Evolutionary conservation across 495 filamentous ascomycete species (phyloP).

Genomic region (Cairneyella variabilis): DNA sequence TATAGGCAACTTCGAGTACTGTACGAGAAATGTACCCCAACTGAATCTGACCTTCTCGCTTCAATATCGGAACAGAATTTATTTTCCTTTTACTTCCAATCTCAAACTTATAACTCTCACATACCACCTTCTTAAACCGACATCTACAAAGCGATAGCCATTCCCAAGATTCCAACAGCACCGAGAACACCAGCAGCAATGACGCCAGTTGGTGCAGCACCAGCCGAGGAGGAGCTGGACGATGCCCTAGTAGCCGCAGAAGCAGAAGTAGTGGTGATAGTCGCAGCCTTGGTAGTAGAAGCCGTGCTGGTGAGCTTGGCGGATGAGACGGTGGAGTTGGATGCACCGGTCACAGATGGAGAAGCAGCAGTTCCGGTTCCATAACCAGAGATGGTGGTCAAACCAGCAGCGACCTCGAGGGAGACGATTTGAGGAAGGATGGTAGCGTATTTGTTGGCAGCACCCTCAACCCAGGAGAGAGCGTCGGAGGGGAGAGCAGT

Average conservation of each 20-base stretch:
- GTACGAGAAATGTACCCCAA: too few species aligned
- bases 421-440: constrained; percentile 2
- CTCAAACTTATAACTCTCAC: not conserved
- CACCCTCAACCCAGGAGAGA: not conserved
- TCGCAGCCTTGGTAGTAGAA: not conserved
- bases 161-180: constrained; percentile 14
- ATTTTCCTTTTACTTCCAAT: too few species aligned
- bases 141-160: constrained; percentile 14
- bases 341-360: not conserved
- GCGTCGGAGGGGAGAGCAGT: constrained; percentile 5
- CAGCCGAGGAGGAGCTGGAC: not conserved
- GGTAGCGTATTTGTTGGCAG: not conserved
- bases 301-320: not conserved
- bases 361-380: constrained; percentile 1
- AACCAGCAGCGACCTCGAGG: constrained; percentile 1
- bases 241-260: not conserved
- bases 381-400: not conserved
- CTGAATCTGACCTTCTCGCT: too few species aligned
- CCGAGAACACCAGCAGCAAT: constrained; percentile 14
- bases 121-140: not conserved
- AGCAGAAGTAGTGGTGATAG: not conserved
- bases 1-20: too few species aligned
- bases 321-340: not conserved
- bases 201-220: constrained; percentile 11
- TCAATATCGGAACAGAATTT: too few species aligned